These are phyloP conservation scores for Sicyos baderoa DNA, from an alignment of 306 rosid species.

Conservation along the genomic window DNA sequence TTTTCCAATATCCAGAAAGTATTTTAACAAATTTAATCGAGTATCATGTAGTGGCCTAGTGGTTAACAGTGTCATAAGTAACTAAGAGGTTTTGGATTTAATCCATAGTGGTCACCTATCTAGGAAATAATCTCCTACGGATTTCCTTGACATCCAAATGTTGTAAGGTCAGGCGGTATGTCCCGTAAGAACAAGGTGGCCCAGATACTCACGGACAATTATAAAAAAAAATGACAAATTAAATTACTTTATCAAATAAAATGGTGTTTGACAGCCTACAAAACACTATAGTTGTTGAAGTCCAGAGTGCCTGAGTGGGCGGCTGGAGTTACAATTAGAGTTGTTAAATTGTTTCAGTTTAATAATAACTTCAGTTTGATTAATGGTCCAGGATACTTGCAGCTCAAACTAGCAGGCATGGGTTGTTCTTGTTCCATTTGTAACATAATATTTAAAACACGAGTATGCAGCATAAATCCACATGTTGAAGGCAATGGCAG, in stretches of 20 bases:
- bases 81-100: too few relatives aligned
- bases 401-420: not conserved
- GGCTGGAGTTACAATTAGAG: not conserved
- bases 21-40: not conserved
- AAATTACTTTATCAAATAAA: not conserved
- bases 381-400: not conserved
- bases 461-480: not conserved
- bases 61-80: too few relatives aligned
- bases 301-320: not conserved
- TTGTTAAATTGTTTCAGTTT: not conserved
- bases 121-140: too few relatives aligned
- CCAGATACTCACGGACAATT: too few relatives aligned
- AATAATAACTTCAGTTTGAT: not conserved
- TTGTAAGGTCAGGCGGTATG: too few relatives aligned
- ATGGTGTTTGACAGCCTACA: not conserved
- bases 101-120: too few relatives aligned
- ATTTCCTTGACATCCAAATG: too few relatives aligned
- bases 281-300: not conserved
- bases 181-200: too few relatives aligned
- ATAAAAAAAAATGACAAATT: too few relatives aligned
- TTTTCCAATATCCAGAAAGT: not conserved
- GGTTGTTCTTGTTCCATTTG: not conserved
- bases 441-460: slow-evolving; percentile 3
- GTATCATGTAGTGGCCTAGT: too few relatives aligned
- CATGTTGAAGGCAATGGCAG: not conserved